Base-by-base conservation (phyloP, 805 yeast species). In the Lachancea lanzarotensis region DNA sequence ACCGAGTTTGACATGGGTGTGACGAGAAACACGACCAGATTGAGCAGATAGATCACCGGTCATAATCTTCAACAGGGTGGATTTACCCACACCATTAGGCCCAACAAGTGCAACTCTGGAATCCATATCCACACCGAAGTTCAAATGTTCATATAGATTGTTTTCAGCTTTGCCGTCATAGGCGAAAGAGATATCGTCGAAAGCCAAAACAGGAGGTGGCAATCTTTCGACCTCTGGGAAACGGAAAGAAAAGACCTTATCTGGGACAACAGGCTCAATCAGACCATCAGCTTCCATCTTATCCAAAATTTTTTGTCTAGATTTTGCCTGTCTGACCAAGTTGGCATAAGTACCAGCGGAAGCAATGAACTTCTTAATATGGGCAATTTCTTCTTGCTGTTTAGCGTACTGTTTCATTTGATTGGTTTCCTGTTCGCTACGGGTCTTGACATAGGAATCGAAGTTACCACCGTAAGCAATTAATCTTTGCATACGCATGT, bases 201-300 rank as follows among this genome's bases (percentile, higher is more conserved):
- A 93, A 7, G 98, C 88, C 68, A 93, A 75, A 43, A 93, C 98
- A 66, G 98, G 98, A 52, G 98, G 98, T 52, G 98, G 98, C 59
- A 93, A 78, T 76, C 93, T 89, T 68, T 91, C 98, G 51, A 90
- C 95, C 33, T 82, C 89, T 43, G 97, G 88, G 79, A 93, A 93
- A 61, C 84, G 78, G 81, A 93, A 93, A 2, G 93, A 79, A 69
- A 93, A 93, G 22, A 90, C 96, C 72, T 80, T 88, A 69, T 93
- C 98, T 42, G 85, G 84, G 46, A 79, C 89, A 57, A 93, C 98
- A 44, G 95, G 83, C 72, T 86, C 86, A 62, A 93, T 85, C 61
- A 85, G 76, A 64, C 98, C 98, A 67, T 93, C 98, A 57, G 98
- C 98, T 74, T 93, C 98, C 98, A 93, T 93, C 83, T 93, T 93